Evolutionary conservation across 2,329 filamentous ascomycete genomes (phyloP), one percentile per base, ranked within the genome.

Genomic region (Cordyceps fumosorosea): DNA sequence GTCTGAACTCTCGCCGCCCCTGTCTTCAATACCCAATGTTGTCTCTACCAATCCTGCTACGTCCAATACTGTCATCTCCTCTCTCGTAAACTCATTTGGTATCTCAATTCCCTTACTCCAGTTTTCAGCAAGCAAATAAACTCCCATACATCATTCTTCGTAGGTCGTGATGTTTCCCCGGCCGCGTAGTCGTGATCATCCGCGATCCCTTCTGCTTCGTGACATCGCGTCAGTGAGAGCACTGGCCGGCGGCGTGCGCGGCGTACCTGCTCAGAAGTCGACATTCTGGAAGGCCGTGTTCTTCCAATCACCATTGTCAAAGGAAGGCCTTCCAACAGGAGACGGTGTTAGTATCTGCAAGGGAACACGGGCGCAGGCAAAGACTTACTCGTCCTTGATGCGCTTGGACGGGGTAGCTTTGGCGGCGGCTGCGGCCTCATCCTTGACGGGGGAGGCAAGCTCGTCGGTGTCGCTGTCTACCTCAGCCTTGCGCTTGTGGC

Each of bases 321-420:
- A 58, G 12, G 10, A 37, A 50, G 14, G 45, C 22, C 56, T 58
- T 22, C 44, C 14, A 26, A 26, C 20, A 50, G 56, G 20, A 37
- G 8, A n/a, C 14, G n/a, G 6, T 26, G 29, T 48, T 24, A 40
- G n/a, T 26, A 24, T 50, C 1, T n/a, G 6, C 4, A 11, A 6
- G 24, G 5, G 26, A 24, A 1, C 12, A 18, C 11, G 18, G 26
- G 20, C 20, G 8, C 12, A 2, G 24, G 11, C 14, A 22, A 16
- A 29, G n/a, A 32, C 59, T 37, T 50, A 60, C 51, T 63, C 56
- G 3, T 34, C 54, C 61, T 66, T 68, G n/a, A 54, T 18, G 12
- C 63, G 69, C 67, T 76, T 76, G 24, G 59, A 34, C 3, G 65
- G 64, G 14, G 26, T 55, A 11, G 16, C 40, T 57, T 50, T 50